Evolutionary conservation across 2,329 filamentous ascomycete species (phyloP), one percentile per base, ranked within the genome.

Genomic region (Coleophoma eucalyptorum): DNA sequence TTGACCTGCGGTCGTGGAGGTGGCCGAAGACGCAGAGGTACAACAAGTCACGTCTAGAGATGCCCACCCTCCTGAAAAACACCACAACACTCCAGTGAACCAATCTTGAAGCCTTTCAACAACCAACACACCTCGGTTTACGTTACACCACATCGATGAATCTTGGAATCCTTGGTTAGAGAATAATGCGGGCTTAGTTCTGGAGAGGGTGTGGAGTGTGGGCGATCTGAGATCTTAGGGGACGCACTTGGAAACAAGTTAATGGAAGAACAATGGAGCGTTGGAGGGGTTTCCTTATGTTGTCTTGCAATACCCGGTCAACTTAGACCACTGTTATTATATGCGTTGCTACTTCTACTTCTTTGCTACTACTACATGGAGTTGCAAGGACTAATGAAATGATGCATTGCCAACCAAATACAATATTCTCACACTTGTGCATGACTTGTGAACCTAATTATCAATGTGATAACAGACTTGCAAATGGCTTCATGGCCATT

Each of bases 1-100:
- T 49, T 69, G 20, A 69, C 67, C 34, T 69, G 67, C 49, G 64
- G 67, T 19, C 63, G 63, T 18, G 50, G 58, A 6, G 67, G 67
- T n/a, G 45, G 63, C 8, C 37, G 58, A 1, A 51, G 62, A 35
- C 46, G 58, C 34, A 50, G 52, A 19, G 35, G 51, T 19, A 52
- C 53, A 19, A 58, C 57, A 46, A 46, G 55, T 50, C 31, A 4
- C 13, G 55, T 63, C 46, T 63, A 58, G 54, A 43, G 13, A 32
- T 38, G 26, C 44, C 44, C 35, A 15, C 16, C 15, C 6, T 32
- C 15, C n/a, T 31, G 38, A 20, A 16, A 26, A 26, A 26, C 26
- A 26, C 26, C 26, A 26, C 26, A 26, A 26, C 26, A 26, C 26
- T 26, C 26, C 4, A 26, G 10, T 26, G 26, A 26, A 26, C 26